Percentiles rank a stretch among this genome's conserved stretches.
Evolutionary conservation across 2,329 filamentous ascomycete species (phyloP).

Genomic region (Colletotrichum navitas): DNA sequence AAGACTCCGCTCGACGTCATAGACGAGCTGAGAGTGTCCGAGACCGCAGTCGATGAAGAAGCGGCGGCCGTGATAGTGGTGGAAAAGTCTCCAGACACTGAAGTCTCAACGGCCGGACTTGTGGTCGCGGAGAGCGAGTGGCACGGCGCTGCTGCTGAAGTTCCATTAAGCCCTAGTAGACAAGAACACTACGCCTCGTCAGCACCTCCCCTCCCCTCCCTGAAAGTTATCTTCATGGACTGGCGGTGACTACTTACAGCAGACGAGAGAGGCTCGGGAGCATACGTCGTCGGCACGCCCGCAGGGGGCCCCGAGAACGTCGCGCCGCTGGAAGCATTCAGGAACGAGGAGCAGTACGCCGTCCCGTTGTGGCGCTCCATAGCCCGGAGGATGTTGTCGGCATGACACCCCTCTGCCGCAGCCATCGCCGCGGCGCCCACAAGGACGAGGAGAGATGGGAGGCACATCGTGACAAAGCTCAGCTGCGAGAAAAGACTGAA

Average conservation of each 20-base stretch:
- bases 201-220: background rate
- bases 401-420: conserved; percentile 32
- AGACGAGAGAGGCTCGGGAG: conserved; percentile 9
- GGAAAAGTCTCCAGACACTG: background rate
- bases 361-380: conserved; percentile 35
- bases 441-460: background rate
- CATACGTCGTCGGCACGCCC: conserved; percentile 27
- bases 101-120: background rate
- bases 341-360: conserved; percentile 34
- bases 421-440: background rate
- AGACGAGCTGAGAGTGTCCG: background rate
- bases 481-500: too few relatives aligned
- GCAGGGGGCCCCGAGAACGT: background rate
- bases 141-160: background rate
- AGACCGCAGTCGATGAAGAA: background rate
- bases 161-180: conserved; percentile 11
- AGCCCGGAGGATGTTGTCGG: conserved; percentile 40
- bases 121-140: background rate
- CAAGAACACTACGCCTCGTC: conserved; percentile 34
- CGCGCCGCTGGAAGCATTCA: background rate
- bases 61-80: too few relatives aligned
- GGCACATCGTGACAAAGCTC: background rate
- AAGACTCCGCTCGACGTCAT: background rate
- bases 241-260: conserved; percentile 18
- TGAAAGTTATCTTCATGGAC: background rate